Base-by-base conservation (phyloP, 164 flowering plant species). In the Vitis labrusca region DNA sequence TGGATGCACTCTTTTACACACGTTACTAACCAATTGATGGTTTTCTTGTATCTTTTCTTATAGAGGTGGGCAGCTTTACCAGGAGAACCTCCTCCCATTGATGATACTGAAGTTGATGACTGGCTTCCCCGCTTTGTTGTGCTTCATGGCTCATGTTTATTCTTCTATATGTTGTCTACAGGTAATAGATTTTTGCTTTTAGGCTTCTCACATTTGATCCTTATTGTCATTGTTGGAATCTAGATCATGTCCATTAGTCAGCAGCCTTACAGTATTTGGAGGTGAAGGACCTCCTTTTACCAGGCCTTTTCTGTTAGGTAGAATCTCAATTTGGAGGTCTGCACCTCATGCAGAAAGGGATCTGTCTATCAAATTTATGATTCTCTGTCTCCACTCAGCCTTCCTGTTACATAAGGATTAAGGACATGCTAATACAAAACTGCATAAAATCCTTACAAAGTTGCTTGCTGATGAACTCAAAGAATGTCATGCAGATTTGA, bases 41-140 rank as follows among this genome's bases (percentile, higher is more conserved):
- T 48, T 63, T 50, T 69, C 16, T 8, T 47, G 10, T 14, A 12
- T 29, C 27, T 59, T 74, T 63, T 47, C 13, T 61, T 68, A 27
- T 65, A 95, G 99, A 86, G 99, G 80, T 96, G 98, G 98, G 73
- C 83, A 17, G 88, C 94, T 44, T 76, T 93, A 63, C 98, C 97
- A 54, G 97, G 98, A 74, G 98, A 96, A 70, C 92, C 97, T 58
- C 97, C 87, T 56, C 88, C 89, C 11, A 52, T 93, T 23, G 98
- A 93, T 81, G 99, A 96, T 75, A 71, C 86, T 64, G 98, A 95
- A 30, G 91, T 95, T 65, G 97, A 95, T 79, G 99, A 95, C 71
- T 95, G 97, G 98, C 90, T 95, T 77, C 97, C 97, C 30, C 96
- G 97, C 59, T 96, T 96, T 73, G 81, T 86, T 71, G 97, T 96